phyloP scores from a whole-genome alignment of 2,329 filamentous ascomycete species.

The Diaporthe longicolla region DNA sequence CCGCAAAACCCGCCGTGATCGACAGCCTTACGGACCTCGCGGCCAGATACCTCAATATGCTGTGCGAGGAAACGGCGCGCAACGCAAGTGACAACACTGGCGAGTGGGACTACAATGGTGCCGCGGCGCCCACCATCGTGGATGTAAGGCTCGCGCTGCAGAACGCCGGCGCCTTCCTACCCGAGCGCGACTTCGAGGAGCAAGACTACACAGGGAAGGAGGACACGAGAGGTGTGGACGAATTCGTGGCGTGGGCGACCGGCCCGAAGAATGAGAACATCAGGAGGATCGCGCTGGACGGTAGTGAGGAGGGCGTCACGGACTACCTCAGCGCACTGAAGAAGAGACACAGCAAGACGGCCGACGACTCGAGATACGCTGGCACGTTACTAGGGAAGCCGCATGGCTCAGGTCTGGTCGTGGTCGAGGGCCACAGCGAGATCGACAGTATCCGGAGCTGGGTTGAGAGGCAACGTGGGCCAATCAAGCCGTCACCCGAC shows the following conservation, averaged over 20 bases:
- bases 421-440: slow-evolving; percentile 81
- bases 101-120: slow-evolving; percentile 71
- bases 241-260: slow-evolving; percentile 84
- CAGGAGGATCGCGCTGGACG: slow-evolving; percentile 82
- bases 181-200: slow-evolving; percentile 76
- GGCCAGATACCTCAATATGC: slow-evolving; percentile 81
- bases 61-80: slow-evolving; percentile 79
- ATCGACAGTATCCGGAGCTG: slow-evolving; percentile 78
- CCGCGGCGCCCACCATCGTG: slow-evolving; percentile 73
- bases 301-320: slow-evolving; percentile 69
- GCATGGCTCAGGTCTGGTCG: slow-evolving; percentile 78
- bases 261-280: slow-evolving; percentile 85
- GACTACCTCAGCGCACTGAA: slow-evolving; percentile 85
- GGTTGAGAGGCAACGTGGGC: slow-evolving; percentile 60
- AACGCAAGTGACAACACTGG: slow-evolving; percentile 79
- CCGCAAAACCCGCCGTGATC: slow-evolving; percentile 83
- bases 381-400: slow-evolving; percentile 86
- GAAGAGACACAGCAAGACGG: slow-evolving; percentile 92
- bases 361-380: slow-evolving; percentile 87
- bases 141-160: slow-evolving; percentile 90
- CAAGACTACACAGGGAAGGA: slow-evolving; percentile 80
- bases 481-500: slow-evolving; percentile 43
- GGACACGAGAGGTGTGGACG: slow-evolving; percentile 82
- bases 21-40: slow-evolving; percentile 91
- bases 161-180: slow-evolving; percentile 81